Evolutionary conservation across 2,329 filamentous ascomycete genomes (phyloP).

Genomic region (Calonectria pseudoturangicola): DNA sequence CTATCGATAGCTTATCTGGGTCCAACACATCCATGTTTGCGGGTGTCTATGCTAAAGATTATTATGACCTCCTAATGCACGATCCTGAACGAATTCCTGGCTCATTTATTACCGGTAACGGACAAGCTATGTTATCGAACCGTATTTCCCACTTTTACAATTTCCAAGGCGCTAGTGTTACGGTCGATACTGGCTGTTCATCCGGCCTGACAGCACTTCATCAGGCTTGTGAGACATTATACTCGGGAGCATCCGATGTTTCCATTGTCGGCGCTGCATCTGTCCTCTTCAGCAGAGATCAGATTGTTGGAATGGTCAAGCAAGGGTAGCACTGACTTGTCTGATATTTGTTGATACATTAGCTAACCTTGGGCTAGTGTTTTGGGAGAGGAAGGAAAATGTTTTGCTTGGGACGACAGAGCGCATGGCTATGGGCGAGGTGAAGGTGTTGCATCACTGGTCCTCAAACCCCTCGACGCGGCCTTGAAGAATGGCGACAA

Average conservation of each 20-base stretch:
- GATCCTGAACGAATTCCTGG: constrained; percentile 10
- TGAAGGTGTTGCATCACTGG: constrained; percentile 38
- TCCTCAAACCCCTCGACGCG: constrained; percentile 40
- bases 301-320: constrained; percentile 14
- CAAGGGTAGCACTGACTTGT: not conserved
- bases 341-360: no score
- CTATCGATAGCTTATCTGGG: constrained; percentile 23
- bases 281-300: constrained; percentile 37
- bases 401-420: constrained; percentile 38
- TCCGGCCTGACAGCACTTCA: constrained; percentile 19
- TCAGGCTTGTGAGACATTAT: constrained; percentile 21
- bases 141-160: constrained; percentile 36
- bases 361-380: constrained; percentile 13
- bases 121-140: constrained; percentile 43
- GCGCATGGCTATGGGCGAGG: constrained; percentile 45
- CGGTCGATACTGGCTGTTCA: constrained; percentile 36
- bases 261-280: constrained; percentile 40
- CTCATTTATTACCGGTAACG: constrained; percentile 20
- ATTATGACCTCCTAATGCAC: not conserved
- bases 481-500: constrained; percentile 27
- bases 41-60: constrained; percentile 34
- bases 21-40: constrained; percentile 37
- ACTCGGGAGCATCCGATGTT: constrained; percentile 34
- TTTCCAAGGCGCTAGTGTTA: constrained; percentile 24
- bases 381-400: constrained; percentile 30